phyloP scores from a whole-genome alignment of 163 green algal species.

The Trebouxiophyceae sp. region DNA sequence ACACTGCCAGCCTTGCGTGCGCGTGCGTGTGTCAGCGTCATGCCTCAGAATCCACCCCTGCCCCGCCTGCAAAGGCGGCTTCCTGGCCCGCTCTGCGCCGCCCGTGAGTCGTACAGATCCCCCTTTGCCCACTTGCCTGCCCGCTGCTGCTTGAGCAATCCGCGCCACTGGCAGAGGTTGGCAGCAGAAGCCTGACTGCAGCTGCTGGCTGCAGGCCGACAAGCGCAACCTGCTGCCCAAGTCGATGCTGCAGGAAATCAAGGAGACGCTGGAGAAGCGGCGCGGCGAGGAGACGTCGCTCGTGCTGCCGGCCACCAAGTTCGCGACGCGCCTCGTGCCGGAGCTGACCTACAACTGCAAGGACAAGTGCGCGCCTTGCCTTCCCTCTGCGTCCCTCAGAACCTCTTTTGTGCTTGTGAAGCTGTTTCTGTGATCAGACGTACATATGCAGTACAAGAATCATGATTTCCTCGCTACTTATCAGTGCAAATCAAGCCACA shows the following conservation, averaged over 20 bases:
- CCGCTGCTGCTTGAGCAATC: not conserved
- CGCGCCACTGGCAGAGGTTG: not conserved
- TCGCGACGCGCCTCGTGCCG: conserved; percentile 25
- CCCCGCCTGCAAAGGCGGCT: no score
- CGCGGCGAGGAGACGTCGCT: not conserved
- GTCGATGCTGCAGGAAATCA: conserved; percentile 75
- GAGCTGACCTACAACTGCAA: conserved; percentile 62
- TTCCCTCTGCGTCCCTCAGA: no score
- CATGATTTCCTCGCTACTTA: no score
- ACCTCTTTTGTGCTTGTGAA: no score
- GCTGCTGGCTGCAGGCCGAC: conserved; percentile 43
- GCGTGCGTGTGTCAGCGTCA: no score
- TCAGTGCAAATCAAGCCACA: no score
- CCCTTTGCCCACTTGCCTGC: not conserved
- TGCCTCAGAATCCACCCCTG: no score
- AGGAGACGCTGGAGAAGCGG: conserved; percentile 22
- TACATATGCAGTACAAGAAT: no score
- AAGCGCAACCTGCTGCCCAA: conserved; percentile 84
- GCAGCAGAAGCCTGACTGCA: no score
- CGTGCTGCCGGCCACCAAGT: conserved; percentile 24
- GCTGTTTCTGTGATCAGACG: no score
- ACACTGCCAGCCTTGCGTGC: no score
- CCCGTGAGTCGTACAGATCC: not conserved
- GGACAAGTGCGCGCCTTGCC: conserved; percentile 40
- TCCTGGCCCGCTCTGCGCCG: no score